Evolutionary conservation across 129 eudicot species (phyloP).

Genomic region (Centaurea solstitialis): DNA sequence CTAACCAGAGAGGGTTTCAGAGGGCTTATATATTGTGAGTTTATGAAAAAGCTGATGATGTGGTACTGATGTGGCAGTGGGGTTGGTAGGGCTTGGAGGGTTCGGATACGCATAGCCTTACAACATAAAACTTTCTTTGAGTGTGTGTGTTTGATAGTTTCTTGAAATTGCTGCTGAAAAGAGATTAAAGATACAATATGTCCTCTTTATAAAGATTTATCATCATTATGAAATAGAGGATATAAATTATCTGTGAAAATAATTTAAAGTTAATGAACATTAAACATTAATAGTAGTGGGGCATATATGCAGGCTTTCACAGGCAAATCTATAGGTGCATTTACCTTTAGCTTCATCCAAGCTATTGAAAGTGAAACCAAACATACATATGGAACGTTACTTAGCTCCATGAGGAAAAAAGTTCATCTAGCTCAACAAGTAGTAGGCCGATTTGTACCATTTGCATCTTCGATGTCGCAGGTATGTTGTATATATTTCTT

Average conservation of each 20-base stretch:
- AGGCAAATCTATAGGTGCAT: constrained; percentile 59
- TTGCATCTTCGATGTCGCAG: constrained; percentile 41
- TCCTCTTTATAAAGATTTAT: neutral
- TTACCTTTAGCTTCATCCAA: constrained; percentile 70
- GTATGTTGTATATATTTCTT: constrained; percentile 25
- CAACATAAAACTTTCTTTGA: neutral
- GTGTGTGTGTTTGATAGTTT: neutral
- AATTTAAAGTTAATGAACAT: neutral
- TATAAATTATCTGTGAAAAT: neutral
- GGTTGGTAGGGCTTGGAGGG: too few relatives aligned
- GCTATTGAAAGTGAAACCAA: constrained; percentile 49
- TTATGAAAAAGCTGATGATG: too few relatives aligned
- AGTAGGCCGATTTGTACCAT: constrained; percentile 34
- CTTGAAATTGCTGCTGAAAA: neutral
- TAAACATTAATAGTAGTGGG: neutral
- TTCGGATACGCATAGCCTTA: too few relatives aligned
- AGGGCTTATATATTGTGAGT: too few relatives aligned
- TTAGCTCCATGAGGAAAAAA: constrained; percentile 43
- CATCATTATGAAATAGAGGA: neutral
- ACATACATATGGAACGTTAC: constrained; percentile 60
- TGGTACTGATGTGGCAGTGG: too few relatives aligned
- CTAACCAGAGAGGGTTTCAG: too few relatives aligned
- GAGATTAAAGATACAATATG: neutral
- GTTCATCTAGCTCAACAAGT: constrained; percentile 46
- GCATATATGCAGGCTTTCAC: constrained; percentile 68